Conservation (phyloP, 306 rosid genomes). For the Datisca glomerata region DNA sequence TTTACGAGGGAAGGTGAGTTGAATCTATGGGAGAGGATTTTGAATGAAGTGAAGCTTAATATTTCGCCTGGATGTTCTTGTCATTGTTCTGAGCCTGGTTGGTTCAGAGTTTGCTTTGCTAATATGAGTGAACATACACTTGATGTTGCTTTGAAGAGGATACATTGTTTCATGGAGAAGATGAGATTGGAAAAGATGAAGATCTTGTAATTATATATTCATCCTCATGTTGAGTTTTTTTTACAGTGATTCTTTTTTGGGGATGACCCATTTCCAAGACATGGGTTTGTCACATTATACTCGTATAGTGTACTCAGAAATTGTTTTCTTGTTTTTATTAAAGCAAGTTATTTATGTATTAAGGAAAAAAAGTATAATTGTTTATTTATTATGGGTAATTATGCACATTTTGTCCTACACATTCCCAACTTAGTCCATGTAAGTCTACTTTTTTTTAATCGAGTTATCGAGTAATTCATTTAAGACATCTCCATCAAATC, state of each 20-base stretch:
- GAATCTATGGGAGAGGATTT: constrained; percentile 42
- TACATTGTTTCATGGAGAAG: constrained; percentile 38
- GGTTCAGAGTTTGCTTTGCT: constrained; percentile 96
- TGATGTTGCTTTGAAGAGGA: constrained; percentile 57
- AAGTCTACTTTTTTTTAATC: too few species aligned
- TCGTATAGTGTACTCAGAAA: background rate
- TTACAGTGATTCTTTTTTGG: background rate
- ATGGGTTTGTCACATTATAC: background rate
- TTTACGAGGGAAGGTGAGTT: constrained; percentile 56
- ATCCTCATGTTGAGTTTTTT: background rate
- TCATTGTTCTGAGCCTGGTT: constrained; percentile 82
- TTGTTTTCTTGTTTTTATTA: background rate
- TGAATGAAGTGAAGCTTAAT: constrained; percentile 53
- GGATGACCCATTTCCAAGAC: background rate
- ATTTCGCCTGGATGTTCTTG: constrained; percentile 93
- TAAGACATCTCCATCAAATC: too few species aligned
- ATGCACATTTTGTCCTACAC: too few species aligned
- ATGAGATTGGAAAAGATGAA: constrained; percentile 6
- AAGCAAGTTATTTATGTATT: background rate
- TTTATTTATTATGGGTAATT: too few species aligned
- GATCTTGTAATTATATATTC: too few species aligned
- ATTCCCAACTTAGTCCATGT: too few species aligned
- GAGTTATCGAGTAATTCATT: too few species aligned
- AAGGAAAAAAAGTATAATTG: too few species aligned
- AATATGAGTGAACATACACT: constrained; percentile 69